Conservation (phyloP, 2,329 filamentous ascomycete genomes). For the Raffaelea albimanens region DNA sequence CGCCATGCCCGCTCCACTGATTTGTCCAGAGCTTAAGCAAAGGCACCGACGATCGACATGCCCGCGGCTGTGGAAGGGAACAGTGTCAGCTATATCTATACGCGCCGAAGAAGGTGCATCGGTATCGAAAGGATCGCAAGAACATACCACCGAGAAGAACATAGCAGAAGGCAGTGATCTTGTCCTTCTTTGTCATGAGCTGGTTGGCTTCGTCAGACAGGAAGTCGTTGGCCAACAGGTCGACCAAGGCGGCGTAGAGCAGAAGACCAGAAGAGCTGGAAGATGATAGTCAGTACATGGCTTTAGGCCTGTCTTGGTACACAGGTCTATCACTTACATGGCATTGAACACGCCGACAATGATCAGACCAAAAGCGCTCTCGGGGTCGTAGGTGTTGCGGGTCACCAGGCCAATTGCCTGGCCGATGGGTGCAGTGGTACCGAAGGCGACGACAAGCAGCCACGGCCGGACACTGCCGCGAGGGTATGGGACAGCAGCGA, state of each 20-base stretch:
- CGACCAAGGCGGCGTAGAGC: slow-evolving; percentile 53
- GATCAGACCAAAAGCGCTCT: slow-evolving; percentile 54
- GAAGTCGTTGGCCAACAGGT: slow-evolving; percentile 56
- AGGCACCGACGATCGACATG: slow-evolving; percentile 38
- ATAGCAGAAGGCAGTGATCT: slow-evolving; percentile 41
- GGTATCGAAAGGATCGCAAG: background rate
- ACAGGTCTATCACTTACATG: slow-evolving; percentile 34
- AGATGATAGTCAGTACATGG: slow-evolving; percentile 8
- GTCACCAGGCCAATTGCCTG: slow-evolving; percentile 53
- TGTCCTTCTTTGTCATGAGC: slow-evolving; percentile 41
- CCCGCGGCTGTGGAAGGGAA: slow-evolving; percentile 23
- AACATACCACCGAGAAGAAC: slow-evolving; percentile 40
- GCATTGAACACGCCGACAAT: slow-evolving; percentile 58
- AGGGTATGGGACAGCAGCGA: slow-evolving; percentile 55
- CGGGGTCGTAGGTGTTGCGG: slow-evolving; percentile 49
- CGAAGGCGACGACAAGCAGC: slow-evolving; percentile 53
- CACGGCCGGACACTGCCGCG: slow-evolving; percentile 48
- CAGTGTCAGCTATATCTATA: background rate
- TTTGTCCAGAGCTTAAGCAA: slow-evolving; percentile 23
- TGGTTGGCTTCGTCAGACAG: slow-evolving; percentile 45
- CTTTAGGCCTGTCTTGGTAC: background rate
- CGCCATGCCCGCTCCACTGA: no score
- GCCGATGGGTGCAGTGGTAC: slow-evolving; percentile 53
- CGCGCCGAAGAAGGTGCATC: background rate
- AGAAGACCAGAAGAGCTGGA: slow-evolving; percentile 48